Evolutionary conservation across 768 basidiomycete species (phyloP).

Genomic region (Sutorius australiensis): DNA sequence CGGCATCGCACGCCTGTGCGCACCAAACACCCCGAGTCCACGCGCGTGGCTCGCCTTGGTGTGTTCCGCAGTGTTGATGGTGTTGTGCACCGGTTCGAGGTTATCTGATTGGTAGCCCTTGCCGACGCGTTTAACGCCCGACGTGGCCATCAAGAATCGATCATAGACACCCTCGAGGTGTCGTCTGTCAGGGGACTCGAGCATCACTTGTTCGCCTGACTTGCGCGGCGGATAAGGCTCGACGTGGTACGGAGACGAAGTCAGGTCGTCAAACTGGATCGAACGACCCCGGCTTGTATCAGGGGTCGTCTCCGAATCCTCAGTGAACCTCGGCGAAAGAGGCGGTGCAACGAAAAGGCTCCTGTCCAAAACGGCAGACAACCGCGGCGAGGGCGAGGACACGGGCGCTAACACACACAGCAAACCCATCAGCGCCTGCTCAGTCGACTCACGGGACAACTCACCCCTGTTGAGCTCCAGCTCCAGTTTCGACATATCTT

Average conservation of each 20-base stretch:
- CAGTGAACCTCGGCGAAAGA: constrained; percentile 34
- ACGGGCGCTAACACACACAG: constrained; percentile 29
- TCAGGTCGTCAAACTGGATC: constrained; percentile 42
- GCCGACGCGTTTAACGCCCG: constrained; percentile 75
- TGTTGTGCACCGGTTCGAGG: constrained; percentile 39
- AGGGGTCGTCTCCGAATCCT: constrained; percentile 33
- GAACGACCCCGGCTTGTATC: constrained; percentile 11
- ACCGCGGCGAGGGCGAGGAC: constrained; percentile 41
- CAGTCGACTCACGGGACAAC: constrained; percentile 18
- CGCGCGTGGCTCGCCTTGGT: constrained; percentile 19
- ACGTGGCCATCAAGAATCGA: constrained; percentile 77
- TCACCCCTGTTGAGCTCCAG: constrained; percentile 62
- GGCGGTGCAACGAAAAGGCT: constrained; percentile 63
- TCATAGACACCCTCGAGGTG: constrained; percentile 76
- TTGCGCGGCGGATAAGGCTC: constrained; percentile 59
- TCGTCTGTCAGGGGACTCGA: constrained; percentile 56
- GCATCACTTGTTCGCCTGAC: constrained; percentile 30
- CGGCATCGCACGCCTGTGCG: constrained; percentile 56
- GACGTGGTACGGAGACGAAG: constrained; percentile 58
- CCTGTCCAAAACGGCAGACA: constrained; percentile 67
- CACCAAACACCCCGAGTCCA: constrained; percentile 27
- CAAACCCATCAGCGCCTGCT: constrained; percentile 2
- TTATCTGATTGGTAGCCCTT: constrained; percentile 79
- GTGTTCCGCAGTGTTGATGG: constrained; percentile 19
- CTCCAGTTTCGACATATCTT: constrained; percentile 60